phyloP scores from a whole-genome alignment of 2,329 filamentous ascomycete species.

The Mycosphaerella sp. region DNA sequence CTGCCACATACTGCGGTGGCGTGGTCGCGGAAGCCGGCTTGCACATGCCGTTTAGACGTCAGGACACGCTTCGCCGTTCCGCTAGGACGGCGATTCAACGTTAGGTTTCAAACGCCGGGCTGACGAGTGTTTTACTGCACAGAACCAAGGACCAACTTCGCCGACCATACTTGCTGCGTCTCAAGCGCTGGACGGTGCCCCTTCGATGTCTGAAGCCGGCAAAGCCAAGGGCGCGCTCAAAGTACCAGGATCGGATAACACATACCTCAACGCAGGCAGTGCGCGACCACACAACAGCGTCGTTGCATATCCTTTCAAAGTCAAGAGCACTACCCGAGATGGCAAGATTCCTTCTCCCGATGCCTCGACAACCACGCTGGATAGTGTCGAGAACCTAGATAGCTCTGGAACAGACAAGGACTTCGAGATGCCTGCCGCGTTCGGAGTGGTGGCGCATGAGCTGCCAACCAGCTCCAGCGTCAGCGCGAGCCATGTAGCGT shows the following conservation, averaged over 20 bases:
- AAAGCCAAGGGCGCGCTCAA: conserved; percentile 20
- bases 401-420: background rate
- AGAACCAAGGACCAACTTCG: conserved; percentile 4
- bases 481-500: conserved; percentile 2
- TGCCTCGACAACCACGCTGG: conserved; percentile 26
- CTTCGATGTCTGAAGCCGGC: conserved; percentile 17
- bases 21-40: background rate
- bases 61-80: background rate
- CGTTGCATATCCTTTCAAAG: conserved; percentile 66
- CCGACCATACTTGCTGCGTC: conserved; percentile 1
- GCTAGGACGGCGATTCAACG: conserved; percentile 1
- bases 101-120: conserved; percentile 1
- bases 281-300: conserved; percentile 63
- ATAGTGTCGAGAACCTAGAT: conserved; percentile 16
- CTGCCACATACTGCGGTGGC: conserved; percentile 1
- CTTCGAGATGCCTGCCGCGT: conserved; percentile 6
- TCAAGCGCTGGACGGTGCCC: conserved; percentile 1
- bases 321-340: conserved; percentile 38
- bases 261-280: conserved; percentile 47
- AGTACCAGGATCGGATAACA: conserved; percentile 36
- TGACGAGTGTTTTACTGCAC: conserved; percentile 5
- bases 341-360: conserved; percentile 14
- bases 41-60: background rate
- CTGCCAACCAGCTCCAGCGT: conserved; percentile 3
- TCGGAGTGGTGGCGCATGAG: conserved; percentile 9